Conservation (phyloP, 441 rosid genomes). For the Francoa sonchifolia region DNA sequence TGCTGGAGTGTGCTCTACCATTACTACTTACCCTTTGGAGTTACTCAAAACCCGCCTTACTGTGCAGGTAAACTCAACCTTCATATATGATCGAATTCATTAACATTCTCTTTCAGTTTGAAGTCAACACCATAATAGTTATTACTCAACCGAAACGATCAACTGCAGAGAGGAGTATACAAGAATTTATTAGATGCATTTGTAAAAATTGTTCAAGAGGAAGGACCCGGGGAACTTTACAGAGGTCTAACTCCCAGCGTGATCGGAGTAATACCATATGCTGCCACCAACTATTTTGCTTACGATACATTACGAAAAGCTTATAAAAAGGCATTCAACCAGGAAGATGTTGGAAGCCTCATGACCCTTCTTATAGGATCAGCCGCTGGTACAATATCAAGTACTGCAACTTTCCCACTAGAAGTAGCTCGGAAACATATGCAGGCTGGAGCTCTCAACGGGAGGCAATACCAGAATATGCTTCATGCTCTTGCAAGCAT, state of each 20-base stretch:
- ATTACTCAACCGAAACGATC: neutral
- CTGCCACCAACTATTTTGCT: slow-evolving; percentile 90
- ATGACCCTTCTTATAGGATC: slow-evolving; percentile 92
- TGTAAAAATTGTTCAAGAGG: slow-evolving; percentile 57
- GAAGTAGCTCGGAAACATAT: slow-evolving; percentile 97
- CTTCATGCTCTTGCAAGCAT: slow-evolving; percentile 72
- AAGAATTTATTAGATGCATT: slow-evolving; percentile 67
- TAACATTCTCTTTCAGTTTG: neutral
- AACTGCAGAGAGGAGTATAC: slow-evolving; percentile 67
- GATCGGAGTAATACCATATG: slow-evolving; percentile 90
- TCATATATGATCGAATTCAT: neutral
- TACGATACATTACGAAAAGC: slow-evolving; percentile 74
- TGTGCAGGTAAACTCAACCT: slow-evolving; percentile 46
- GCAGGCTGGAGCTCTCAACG: slow-evolving; percentile 90
- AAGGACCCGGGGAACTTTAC: slow-evolving; percentile 77
- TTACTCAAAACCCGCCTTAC: slow-evolving; percentile 87
- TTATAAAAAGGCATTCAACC: slow-evolving; percentile 48
- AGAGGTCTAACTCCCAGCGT: slow-evolving; percentile 94
- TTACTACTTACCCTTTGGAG: slow-evolving; percentile 88
- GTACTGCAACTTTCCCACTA: slow-evolving; percentile 88
- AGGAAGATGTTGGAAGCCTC: slow-evolving; percentile 75
- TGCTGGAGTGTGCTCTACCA: slow-evolving; percentile 95
- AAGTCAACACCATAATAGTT: neutral
- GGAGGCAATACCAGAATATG: slow-evolving; percentile 74
- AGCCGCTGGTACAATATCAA: slow-evolving; percentile 83